Percentiles rank a stretch among this genome's conserved stretches.
Conservation (phyloP, 2,329 filamentous ascomycete species). For the Mycocentrospora acerina region DNA sequence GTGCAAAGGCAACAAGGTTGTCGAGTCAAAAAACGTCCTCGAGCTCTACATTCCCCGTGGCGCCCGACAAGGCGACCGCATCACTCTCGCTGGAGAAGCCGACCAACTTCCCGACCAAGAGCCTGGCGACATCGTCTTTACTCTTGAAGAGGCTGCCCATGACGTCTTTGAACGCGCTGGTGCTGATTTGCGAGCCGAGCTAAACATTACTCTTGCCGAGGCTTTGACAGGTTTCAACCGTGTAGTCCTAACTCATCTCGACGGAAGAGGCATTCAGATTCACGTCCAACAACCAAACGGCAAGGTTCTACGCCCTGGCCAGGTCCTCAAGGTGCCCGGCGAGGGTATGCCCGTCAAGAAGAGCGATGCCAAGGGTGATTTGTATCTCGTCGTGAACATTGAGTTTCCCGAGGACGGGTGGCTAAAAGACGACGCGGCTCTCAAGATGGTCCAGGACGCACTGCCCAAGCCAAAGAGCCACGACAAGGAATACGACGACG, state of each 20-base stretch:
- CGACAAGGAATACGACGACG: conserved; percentile 67
- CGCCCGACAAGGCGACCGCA: conserved; percentile 76
- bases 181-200: conserved; percentile 77
- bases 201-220: conserved; percentile 80
- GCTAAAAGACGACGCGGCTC: conserved; percentile 67
- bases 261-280: conserved; percentile 85
- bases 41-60: conserved; percentile 95
- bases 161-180: conserved; percentile 80
- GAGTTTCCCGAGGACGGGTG: conserved; percentile 87
- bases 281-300: conserved; percentile 69
- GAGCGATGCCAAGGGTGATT: conserved; percentile 78
- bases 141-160: conserved; percentile 78
- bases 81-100: conserved; percentile 88
- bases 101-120: conserved; percentile 88
- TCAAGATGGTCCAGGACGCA: conserved; percentile 71
- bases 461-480: conserved; percentile 63
- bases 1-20: conserved; percentile 90
- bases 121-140: conserved; percentile 91
- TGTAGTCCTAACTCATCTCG: conserved; percentile 87
- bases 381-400: conserved; percentile 84
- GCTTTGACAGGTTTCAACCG: conserved; percentile 86
- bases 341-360: conserved; percentile 96
- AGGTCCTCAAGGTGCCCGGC: conserved; percentile 80
- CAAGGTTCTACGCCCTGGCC: conserved; percentile 77
- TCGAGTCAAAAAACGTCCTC: conserved; percentile 86